These are phyloP conservation scores for Dryas octopetala DNA, from an alignment of 306 rosid genomes.

Conservation along the genomic window DNA sequence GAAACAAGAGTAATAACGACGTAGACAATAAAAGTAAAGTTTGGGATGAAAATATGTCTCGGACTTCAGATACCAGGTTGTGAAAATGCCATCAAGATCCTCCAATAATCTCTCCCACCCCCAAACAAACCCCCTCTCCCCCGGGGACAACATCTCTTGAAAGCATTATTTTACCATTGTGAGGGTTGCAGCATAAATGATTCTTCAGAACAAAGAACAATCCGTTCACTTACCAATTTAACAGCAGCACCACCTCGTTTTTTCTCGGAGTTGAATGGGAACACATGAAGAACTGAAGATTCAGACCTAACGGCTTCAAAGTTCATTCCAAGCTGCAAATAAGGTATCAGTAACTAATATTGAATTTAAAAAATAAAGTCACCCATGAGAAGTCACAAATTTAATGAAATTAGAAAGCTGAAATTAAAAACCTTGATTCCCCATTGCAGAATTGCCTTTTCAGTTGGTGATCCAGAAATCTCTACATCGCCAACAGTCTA, in stretches of 20 bases:
- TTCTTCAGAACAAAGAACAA: not conserved
- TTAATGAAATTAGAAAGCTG: not conserved
- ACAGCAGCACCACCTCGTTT: slow-evolving; percentile 81
- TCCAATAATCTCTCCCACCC: too few relatives aligned
- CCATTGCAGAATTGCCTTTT: slow-evolving; percentile 79
- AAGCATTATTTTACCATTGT: too few relatives aligned
- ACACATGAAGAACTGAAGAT: slow-evolving; percentile 64
- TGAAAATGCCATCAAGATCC: too few relatives aligned
- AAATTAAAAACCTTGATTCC: slow-evolving; percentile 55
- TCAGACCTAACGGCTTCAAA: slow-evolving; percentile 56
- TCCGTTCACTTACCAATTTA: slow-evolving; percentile 40
- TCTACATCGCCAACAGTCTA: slow-evolving; percentile 58
- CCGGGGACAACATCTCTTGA: too few relatives aligned
- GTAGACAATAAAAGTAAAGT: too few relatives aligned
- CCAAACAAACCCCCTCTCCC: too few relatives aligned
- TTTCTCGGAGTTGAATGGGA: slow-evolving; percentile 86
- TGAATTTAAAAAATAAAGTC: not conserved
- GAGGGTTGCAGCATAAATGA: too few relatives aligned
- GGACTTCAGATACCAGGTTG: too few relatives aligned
- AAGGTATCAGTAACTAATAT: slow-evolving; percentile 14
- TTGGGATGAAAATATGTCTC: too few relatives aligned
- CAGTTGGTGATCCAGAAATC: slow-evolving; percentile 93
- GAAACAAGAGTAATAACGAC: too few relatives aligned
- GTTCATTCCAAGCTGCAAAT: slow-evolving; percentile 79
- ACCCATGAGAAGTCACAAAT: not conserved